Base-by-base conservation (phyloP, 164 flowering plant species). In the Platanus orientalis region DNA sequence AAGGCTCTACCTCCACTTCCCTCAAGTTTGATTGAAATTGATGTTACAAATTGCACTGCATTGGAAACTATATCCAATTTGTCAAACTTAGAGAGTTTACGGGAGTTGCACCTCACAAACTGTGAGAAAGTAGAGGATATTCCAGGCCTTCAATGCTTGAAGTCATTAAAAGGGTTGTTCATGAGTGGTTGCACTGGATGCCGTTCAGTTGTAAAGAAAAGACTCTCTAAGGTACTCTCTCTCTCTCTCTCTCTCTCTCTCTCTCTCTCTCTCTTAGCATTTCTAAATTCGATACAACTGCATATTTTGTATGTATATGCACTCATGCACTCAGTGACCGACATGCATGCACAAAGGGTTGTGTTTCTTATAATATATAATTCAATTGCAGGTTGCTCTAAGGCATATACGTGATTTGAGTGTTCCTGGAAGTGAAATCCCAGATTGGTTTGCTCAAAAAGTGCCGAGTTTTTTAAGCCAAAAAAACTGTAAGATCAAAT, bases 141-240 rank as follows among this genome's bases (percentile, higher is more conserved):
- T 50, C 80, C 78, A n/a, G 82, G 84, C 23, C 68, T 78, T 36
- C 74, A 78, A 59, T 61, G 48, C 77, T 72, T 81, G 77, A 78
- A 66, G 59, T 74, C 82, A 14, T 68, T 81, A 71, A 66, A 51
- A 62, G 47, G 71, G 53, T 60, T 81, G 58, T 72, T 60, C 57
- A 44, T 75, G 78, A 64, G 65, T 68, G 73, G 79, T 32, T 78
- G 81, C 65, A 66, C 30, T 17, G 54, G 57, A 23, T 67, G 75
- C 40, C 54, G 44, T 56, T 56, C 73, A 20, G 60, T 54, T 1
- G 42, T 68, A 34, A 78, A 63, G 54, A 53, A 58, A 52, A 69
- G 67, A 65, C 68, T 75, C 29, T 21, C 30, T 17, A 75, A 69
- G 78, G 76, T 71, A 4, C 24, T 58, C 36, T 45, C 58, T 49